These are phyloP conservation scores for Lobosporangium transversale DNA, from an alignment of 192 early-diverging fungal species.

Conservation along the genomic window DNA sequence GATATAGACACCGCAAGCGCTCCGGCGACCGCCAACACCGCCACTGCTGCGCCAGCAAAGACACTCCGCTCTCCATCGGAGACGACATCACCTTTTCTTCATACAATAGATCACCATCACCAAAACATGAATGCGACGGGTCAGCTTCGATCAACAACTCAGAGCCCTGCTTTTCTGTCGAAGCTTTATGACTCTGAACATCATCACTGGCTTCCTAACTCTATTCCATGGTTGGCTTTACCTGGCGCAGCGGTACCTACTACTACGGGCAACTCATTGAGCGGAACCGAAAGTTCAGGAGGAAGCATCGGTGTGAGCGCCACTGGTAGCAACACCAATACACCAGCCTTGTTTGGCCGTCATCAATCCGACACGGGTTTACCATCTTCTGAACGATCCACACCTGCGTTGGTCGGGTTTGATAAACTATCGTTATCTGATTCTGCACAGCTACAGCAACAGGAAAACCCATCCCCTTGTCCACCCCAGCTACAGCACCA, in stretches of 20 bases:
- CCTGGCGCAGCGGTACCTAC: conserved; percentile 12
- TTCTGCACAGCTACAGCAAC: conserved; percentile 7
- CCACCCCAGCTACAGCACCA: conserved; percentile 3
- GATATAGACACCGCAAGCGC: too few species aligned
- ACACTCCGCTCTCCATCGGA: too few species aligned
- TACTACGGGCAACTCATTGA: not conserved
- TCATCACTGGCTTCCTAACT: not conserved
- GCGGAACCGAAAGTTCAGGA: conserved; percentile 8
- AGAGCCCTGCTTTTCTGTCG: conserved; percentile 23
- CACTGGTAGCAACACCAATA: too few species aligned
- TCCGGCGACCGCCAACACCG: too few species aligned
- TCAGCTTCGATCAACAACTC: conserved; percentile 32
- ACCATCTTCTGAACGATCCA: conserved; percentile 13
- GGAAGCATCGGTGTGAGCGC: too few species aligned
- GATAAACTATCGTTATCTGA: not conserved
- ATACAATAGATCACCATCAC: conserved; percentile 7
- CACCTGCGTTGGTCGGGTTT: not conserved
- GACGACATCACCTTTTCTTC: conserved; percentile 26
- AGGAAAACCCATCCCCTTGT: conserved; percentile 14
- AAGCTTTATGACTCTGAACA: conserved; percentile 33
- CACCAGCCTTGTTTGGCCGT: conserved; percentile 26
- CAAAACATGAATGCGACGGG: conserved; percentile 1
- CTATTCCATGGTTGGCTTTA: conserved; percentile 33
- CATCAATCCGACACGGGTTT: conserved; percentile 19
- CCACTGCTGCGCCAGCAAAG: too few species aligned